Base-by-base conservation (phyloP, 192 early-diverging fungal species). In the Coemansia sp. region DNA sequence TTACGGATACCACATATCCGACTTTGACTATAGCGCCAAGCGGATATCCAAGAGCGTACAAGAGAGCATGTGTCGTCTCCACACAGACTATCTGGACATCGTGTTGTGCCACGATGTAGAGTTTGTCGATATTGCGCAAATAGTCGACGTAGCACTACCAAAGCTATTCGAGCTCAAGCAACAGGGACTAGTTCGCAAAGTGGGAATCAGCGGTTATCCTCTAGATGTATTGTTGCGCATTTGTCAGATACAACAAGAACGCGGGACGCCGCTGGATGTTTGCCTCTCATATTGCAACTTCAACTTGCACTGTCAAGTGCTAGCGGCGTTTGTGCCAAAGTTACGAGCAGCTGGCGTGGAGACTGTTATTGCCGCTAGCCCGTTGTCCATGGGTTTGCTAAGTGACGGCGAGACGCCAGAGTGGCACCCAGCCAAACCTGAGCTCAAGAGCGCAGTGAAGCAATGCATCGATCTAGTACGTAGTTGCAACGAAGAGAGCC, bases 81-180 rank as follows among this genome's bases (percentile, higher is more conserved):
- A 89, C 29, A 91, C 89, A 0, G 76, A 85, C 63, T 93, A 93
- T 63, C 68, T 93, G 20, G 91, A 93, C 63, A 77, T 90, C 57
- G 92, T 92, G 1, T 83, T 86, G 52, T 88, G 87, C 41, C 92
- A 93, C 64, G 92, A 93, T 68, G 91, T 93, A 11, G 92, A 93
- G 73, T 93, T 93, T 90, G 91, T 91, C 10, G 74, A 76, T 1
- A 67, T 87, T 24, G 72, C 85, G 3, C 66, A 87, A 8, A 78
- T 89, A 8, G 85, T 89, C 12, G 87, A 86, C 34, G 73, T 82
- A n/a, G 77, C 86, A 0, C 70, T 93, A 46, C 88, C 87, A 54
- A 70, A 84, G 46, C 70, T 93, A 34, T 79, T 78, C 52, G 71
- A 74, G 38, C 60, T 86, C 13, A 78, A 90, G 78, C 52, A 62